Evolutionary conservation across 805 yeast species (phyloP).

Genomic region (Candida schatavii): DNA sequence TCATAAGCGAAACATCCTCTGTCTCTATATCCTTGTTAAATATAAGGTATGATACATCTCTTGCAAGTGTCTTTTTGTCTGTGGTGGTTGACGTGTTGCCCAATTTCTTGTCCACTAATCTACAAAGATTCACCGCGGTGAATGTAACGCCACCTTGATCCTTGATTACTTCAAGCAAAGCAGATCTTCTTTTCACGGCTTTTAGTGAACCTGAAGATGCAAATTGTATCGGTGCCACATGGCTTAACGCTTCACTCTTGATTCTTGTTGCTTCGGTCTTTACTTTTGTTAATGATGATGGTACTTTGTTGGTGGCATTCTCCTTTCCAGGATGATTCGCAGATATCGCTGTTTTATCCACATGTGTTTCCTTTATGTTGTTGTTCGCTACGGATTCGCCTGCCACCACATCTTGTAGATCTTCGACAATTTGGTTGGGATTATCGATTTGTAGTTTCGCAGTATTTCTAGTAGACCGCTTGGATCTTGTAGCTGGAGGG

Average conservation of each 20-base stretch:
- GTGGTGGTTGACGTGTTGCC: conserved; percentile 24
- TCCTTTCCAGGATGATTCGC: background rate
- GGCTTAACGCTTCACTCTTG: conserved; percentile 4
- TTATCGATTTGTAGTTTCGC: background rate
- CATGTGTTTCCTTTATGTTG: background rate
- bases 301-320: background rate
- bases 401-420: background rate
- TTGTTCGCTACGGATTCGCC: background rate
- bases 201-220: conserved; percentile 21
- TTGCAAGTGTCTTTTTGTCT: conserved; percentile 37
- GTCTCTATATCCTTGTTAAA: conserved; percentile 19
- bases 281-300: too few relatives aligned
- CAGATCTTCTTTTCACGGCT: conserved; percentile 27
- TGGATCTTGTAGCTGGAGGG: background rate
- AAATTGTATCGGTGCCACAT: conserved; percentile 4
- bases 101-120: conserved; percentile 29
- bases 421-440: background rate
- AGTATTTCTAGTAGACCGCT: too few relatives aligned
- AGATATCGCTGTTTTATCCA: background rate
- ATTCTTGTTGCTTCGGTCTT: too few relatives aligned
- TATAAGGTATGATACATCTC: conserved; percentile 34
- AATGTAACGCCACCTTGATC: conserved; percentile 38
- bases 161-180: conserved; percentile 26
- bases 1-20: conserved; percentile 20
- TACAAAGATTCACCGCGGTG: conserved; percentile 31